Evolutionary conservation across 805 yeast species (phyloP).

Genomic region (Yamadazyma akitaensis): DNA sequence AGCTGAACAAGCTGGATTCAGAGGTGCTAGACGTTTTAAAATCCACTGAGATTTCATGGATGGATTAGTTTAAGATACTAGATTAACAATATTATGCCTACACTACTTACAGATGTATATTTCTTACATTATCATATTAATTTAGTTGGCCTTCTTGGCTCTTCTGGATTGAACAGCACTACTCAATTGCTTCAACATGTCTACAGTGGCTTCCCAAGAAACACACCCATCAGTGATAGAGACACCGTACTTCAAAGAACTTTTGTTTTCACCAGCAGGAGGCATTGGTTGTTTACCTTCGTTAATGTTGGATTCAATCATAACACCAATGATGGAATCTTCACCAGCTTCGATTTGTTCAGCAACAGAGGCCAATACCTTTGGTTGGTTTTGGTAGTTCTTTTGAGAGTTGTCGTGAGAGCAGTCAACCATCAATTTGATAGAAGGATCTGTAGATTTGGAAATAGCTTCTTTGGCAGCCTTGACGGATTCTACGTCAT

Average conservation of each 20-base stretch:
- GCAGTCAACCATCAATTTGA: slow-evolving; percentile 91
- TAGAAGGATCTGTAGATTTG: slow-evolving; percentile 50
- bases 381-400: slow-evolving; percentile 90
- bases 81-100: neutral
- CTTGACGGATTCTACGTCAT: slow-evolving; percentile 68
- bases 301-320: slow-evolving; percentile 90
- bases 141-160: slow-evolving; percentile 16
- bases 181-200: slow-evolving; percentile 67
- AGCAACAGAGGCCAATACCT: slow-evolving; percentile 73
- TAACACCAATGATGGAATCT: slow-evolving; percentile 78
- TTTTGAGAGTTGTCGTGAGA: slow-evolving; percentile 95
- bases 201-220: slow-evolving; percentile 80
- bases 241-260: slow-evolving; percentile 77
- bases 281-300: slow-evolving; percentile 95
- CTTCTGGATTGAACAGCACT: slow-evolving; percentile 81
- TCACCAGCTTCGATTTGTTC: slow-evolving; percentile 79
- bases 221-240: slow-evolving; percentile 98
- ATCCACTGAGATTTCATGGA: neutral
- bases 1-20: slow-evolving; percentile 10
- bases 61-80: neutral
- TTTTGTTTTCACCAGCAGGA: slow-evolving; percentile 57
- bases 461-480: slow-evolving; percentile 60
- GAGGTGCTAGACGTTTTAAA: slow-evolving; percentile 8
- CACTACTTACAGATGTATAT: too few relatives aligned
- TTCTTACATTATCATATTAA: neutral